A percentile compares a stretch with the other conserved stretches of the same genome.
These are phyloP conservation scores for Umbelopsis sp. DNA, from an alignment of 192 early-diverging fungal genomes.

Conservation along the genomic window DNA sequence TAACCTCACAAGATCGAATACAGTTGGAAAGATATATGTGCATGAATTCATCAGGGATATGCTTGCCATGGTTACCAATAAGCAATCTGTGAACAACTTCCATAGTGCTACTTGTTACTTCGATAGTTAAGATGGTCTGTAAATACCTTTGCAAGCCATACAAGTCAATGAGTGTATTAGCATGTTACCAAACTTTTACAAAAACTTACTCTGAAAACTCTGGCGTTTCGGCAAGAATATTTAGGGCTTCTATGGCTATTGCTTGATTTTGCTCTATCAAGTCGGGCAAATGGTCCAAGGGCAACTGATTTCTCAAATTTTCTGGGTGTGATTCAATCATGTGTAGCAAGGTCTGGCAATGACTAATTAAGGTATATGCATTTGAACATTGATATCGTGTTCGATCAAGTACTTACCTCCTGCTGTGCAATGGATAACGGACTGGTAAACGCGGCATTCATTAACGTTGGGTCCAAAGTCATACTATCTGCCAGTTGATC, in stretches of 20 bases:
- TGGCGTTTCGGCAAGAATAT: constrained; percentile 27
- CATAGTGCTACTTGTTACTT: constrained; percentile 38
- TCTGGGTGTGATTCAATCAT: constrained; percentile 3
- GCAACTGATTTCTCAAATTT: constrained; percentile 2
- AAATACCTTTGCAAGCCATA: constrained; percentile 1
- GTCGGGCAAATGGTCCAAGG: constrained; percentile 38
- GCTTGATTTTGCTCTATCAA: constrained; percentile 52
- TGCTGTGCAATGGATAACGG: constrained; percentile 11
- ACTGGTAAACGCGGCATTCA: not conserved
- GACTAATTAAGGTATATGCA: not conserved
- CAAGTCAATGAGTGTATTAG: not conserved
- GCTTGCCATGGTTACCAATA: constrained; percentile 31
- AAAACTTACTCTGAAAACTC: constrained; percentile 42
- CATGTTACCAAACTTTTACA: not conserved
- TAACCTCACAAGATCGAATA: constrained; percentile 44
- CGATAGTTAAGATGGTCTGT: constrained; percentile 16
- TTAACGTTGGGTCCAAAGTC: not conserved
- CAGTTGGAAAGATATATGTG: constrained; percentile 45
- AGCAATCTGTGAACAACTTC: constrained; percentile 47
- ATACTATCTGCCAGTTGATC: no score
- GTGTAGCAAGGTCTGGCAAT: not conserved
- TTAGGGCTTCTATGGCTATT: constrained; percentile 40
- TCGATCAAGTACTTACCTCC: not conserved
- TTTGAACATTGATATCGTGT: no score
- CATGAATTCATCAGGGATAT: constrained; percentile 40